Base-by-base conservation (phyloP, 2,329 filamentous ascomycete species). In the Calonectria naviculata region DNA sequence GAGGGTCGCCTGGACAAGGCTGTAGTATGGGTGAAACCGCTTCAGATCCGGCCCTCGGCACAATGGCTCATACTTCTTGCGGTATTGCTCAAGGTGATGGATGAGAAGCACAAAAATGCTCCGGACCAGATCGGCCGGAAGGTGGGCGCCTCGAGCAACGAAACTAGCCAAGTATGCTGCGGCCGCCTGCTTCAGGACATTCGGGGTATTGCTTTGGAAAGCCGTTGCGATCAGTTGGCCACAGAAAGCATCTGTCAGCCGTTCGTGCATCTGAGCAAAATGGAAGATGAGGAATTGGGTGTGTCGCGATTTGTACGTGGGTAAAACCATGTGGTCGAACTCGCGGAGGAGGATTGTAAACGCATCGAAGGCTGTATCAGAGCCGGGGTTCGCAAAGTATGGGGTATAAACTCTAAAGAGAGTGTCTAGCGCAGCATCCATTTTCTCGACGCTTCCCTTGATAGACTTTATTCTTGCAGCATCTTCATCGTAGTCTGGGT, bases 251-350 rank as follows among this genome's bases (percentile, higher is more conserved):
- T 97, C 94, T 69, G 94, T 93, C 58, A 98, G 90, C 52, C 90
- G 88, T 34, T 93, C 92, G 10, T 94, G 94, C 69, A 90, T 90
- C 82, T 99, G 96, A 19, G 94, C 94, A 81, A 97, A 98, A 83
- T 98, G 96, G 84, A 99, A 99, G 62, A 98, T 89, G 58, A 99
- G 90, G 78, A 98, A 99, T 79, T 99, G 97, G 0, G 95, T 95
- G 81, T 98, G 96, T 38, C 97, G 92, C 28, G 95, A 97, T 76
- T 95, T 94, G 81, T 97, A 95, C 17, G 95, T 97, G 4, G 95
- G 95, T 34, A 99, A 89, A 70, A 99, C 95, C 78, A 95, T 94
- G 80, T 91, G 93, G 71, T 93, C 90, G 79, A 99, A 99, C 80
- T 97, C 95, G 60, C 92, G 90, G 31, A 98, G 88, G 44, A 99